Percentiles rank a stretch among this genome's conserved stretches.
Evolutionary conservation across 2,329 filamentous ascomycete genomes (phyloP).

Genomic region (Neofusicoccum sp.): DNA sequence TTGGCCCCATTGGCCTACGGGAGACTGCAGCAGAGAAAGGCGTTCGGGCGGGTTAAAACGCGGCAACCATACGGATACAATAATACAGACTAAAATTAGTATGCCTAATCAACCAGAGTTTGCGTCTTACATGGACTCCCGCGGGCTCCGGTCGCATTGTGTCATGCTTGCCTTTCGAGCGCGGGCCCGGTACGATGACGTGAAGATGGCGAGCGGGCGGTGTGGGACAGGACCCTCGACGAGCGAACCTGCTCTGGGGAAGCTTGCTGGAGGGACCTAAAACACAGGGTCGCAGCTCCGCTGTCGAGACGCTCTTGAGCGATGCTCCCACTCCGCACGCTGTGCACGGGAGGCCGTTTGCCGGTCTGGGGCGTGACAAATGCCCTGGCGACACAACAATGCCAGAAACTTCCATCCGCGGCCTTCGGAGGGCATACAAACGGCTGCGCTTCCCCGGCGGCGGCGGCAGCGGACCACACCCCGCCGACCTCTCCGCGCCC

Average conservation of each 20-base stretch:
- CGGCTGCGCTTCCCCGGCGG: slow-evolving; percentile 9
- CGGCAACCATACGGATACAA: too few species aligned
- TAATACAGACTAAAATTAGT: slow-evolving; percentile 7
- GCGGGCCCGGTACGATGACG: background rate
- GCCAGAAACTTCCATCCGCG: slow-evolving; percentile 17
- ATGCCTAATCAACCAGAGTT: background rate
- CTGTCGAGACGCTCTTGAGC: too few species aligned
- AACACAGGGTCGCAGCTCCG: background rate
- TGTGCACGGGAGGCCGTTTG: background rate
- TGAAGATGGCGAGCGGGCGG: background rate
- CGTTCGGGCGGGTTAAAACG: too few species aligned
- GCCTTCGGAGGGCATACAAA: slow-evolving; percentile 11
- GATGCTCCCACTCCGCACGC: background rate
- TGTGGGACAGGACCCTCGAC: background rate
- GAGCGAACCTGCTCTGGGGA: slow-evolving; percentile 3
- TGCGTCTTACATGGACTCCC: background rate
- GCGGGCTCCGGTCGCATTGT: background rate
- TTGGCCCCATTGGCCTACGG: background rate
- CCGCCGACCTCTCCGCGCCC: slow-evolving; percentile 8
- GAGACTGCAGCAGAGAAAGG: too few species aligned
- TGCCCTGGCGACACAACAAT: slow-evolving; percentile 5
- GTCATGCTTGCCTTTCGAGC: background rate
- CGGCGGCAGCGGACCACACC: background rate
- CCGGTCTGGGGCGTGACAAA: slow-evolving; percentile 7
- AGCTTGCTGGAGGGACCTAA: background rate